These are phyloP conservation scores for Erodium maritimum DNA, from an alignment of 345 rosid genomes.

Conservation along the genomic window DNA sequence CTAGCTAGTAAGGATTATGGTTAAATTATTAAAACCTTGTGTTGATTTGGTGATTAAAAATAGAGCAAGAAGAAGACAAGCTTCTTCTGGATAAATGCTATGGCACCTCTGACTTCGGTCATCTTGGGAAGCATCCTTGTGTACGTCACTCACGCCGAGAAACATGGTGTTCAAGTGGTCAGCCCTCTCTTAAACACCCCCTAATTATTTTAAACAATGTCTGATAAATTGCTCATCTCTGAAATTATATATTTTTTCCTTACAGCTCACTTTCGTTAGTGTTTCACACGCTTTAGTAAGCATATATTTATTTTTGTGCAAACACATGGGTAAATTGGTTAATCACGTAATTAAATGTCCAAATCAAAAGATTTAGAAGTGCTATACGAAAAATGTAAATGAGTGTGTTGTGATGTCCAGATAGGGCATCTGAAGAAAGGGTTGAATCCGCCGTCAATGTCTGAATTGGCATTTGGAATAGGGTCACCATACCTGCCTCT, in stretches of 20 bases:
- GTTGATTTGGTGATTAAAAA: background rate
- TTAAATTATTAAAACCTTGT: background rate
- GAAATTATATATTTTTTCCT: no score
- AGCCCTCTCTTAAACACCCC: constrained; percentile 5
- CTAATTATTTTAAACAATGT: no score
- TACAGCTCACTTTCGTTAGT: background rate
- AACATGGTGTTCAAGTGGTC: constrained; percentile 93
- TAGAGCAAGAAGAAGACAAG: constrained; percentile 66
- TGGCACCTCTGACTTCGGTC: constrained; percentile 86
- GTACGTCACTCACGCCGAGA: constrained; percentile 79
- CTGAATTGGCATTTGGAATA: constrained; percentile 61
- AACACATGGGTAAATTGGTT: background rate
- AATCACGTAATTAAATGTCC: background rate
- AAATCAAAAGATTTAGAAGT: background rate
- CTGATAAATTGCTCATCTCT: no score
- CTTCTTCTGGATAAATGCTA: constrained; percentile 81
- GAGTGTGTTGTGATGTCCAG: constrained; percentile 34
- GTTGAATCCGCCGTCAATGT: constrained; percentile 56
- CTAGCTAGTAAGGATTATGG: no score
- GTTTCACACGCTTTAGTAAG: background rate
- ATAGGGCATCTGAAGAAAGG: constrained; percentile 81
- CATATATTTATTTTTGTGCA: background rate
- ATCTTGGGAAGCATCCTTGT: constrained; percentile 78
- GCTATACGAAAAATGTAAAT: no score
- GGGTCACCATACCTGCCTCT: constrained; percentile 47